Evolutionary conservation across 371 early-diverging fungal genomes (phyloP), one percentile per base, ranked within the genome.

Genomic region (Mortierella sp.): DNA sequence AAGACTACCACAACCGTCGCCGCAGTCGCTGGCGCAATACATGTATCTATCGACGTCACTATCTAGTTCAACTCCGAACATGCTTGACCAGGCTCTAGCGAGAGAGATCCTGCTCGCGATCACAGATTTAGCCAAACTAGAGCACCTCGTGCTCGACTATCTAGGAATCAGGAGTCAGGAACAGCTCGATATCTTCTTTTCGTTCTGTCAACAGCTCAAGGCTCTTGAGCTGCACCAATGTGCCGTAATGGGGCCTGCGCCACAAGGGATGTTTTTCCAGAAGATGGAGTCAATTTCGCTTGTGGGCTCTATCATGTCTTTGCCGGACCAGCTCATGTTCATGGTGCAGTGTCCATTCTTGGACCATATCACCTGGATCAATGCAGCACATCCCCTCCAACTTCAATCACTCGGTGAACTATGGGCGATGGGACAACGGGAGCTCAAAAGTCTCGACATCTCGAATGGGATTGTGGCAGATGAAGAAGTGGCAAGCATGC

Each of bases 191-290:
- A 32, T 51, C 3, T 64, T 70, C 23, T 54, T 70, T 39, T 28
- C 41, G 9, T 70, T 54, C 39, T 70, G 70, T 46, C 43, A 53
- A 14, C 64, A 59, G 17, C 46, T 70, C 3, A 30, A 17, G 7
- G 49, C 70, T 4, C 44, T 70, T n/a, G 70, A 70, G 37, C 34
- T 70, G 12, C 64, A 64, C 55, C 34, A 70, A 19, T 49, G 46
- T 23, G 59, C 59, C 6, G 37, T 70, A 1, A 14, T 58, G 5
- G 58, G 52, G 3, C 24, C 24, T 2, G 42, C 54, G 24, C 70
- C 70, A 0, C 7, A 8, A 3, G 30, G 56, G 11, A 17, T 63
- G 19, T 15, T n/a, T 8, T 44, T 70, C 58, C 24, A 23, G 15
- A 59, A 54, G 3, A 24, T 70, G 55, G 51, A 32, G 8, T 48